Evolutionary conservation across 2,329 filamentous ascomycete genomes (phyloP).

Genomic region (Fusarium sp.): DNA sequence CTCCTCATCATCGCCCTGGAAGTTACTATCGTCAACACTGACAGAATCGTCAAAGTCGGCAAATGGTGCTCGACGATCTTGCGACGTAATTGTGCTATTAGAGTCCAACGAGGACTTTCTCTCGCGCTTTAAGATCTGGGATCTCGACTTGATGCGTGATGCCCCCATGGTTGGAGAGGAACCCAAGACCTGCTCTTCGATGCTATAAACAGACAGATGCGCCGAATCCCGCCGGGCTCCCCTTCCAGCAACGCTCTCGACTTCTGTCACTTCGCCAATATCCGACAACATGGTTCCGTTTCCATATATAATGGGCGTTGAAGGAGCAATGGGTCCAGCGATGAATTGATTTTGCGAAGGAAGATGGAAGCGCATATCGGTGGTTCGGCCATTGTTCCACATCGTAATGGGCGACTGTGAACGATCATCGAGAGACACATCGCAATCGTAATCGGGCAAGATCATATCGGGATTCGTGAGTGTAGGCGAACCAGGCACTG

Average conservation of each 20-base stretch:
- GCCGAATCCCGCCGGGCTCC: conserved; percentile 58
- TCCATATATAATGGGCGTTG: conserved; percentile 77
- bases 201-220: conserved; percentile 54
- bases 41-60: conserved; percentile 74
- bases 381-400: conserved; percentile 65
- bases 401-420: conserved; percentile 67
- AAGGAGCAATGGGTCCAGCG: conserved; percentile 64
- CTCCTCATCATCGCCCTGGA: conserved; percentile 78
- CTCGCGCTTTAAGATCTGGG: conserved; percentile 62
- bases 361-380: conserved; percentile 60
- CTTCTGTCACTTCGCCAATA: conserved; percentile 72
- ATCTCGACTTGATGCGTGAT: conserved; percentile 61
- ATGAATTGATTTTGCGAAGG: conserved; percentile 58
- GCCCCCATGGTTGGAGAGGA: conserved; percentile 65
- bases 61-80: conserved; percentile 66
- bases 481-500: conserved; percentile 82
- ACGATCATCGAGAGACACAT: conserved; percentile 67
- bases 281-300: conserved; percentile 80
- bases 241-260: conserved; percentile 65
- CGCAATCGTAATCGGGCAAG: conserved; percentile 79
- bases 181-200: conserved; percentile 56
- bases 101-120: conserved; percentile 72
- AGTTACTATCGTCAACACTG: conserved; percentile 76
- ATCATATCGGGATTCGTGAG: conserved; percentile 97
- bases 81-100: conserved; percentile 71